Evolutionary conservation across 306 rosid species (phyloP).

Genomic region (Cucumis hystrix): DNA sequence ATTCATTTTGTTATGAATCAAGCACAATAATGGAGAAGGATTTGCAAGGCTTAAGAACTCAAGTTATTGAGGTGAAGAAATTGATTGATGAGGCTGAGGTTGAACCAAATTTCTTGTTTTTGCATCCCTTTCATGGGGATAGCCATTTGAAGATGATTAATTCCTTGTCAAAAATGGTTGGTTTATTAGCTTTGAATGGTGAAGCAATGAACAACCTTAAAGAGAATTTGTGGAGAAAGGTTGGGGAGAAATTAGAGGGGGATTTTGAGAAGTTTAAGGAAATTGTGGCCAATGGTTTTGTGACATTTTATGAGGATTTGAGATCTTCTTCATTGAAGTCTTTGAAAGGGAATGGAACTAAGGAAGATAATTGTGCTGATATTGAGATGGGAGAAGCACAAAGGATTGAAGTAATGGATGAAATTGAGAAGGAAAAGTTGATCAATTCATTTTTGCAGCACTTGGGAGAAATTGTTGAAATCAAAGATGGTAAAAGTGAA

Average conservation of each 20-base stretch:
- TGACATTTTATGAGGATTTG: constrained; percentile 20
- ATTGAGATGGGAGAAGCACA: constrained; percentile 36
- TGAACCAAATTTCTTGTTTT: constrained; percentile 65
- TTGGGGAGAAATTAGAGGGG: constrained; percentile 13
- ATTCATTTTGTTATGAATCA: constrained; percentile 15
- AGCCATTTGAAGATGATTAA: constrained; percentile 28
- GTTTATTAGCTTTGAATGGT: constrained; percentile 28
- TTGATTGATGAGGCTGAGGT: constrained; percentile 40
- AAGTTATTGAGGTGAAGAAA: constrained; percentile 22
- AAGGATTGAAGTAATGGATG: constrained; percentile 2
- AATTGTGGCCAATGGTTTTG: constrained; percentile 15
- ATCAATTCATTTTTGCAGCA: constrained; percentile 25
- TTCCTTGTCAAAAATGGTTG: constrained; percentile 33
- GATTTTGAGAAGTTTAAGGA: constrained; percentile 38
- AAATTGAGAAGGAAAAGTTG: constrained; percentile 24
- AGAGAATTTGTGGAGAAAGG: constrained; percentile 20
- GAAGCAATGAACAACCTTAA: constrained; percentile 23
- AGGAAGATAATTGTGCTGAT: constrained; percentile 14
- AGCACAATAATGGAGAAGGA: not conserved
- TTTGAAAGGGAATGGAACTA: not conserved
- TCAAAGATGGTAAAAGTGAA: constrained; percentile 28
- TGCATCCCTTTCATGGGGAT: constrained; percentile 28
- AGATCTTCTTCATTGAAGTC: constrained; percentile 17
- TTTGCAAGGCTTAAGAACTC: constrained; percentile 15
- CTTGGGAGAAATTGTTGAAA: constrained; percentile 19